These are phyloP conservation scores for Wickerhamomyces xylosicus DNA, from an alignment of 805 yeast genomes.

Conservation along the genomic window DNA sequence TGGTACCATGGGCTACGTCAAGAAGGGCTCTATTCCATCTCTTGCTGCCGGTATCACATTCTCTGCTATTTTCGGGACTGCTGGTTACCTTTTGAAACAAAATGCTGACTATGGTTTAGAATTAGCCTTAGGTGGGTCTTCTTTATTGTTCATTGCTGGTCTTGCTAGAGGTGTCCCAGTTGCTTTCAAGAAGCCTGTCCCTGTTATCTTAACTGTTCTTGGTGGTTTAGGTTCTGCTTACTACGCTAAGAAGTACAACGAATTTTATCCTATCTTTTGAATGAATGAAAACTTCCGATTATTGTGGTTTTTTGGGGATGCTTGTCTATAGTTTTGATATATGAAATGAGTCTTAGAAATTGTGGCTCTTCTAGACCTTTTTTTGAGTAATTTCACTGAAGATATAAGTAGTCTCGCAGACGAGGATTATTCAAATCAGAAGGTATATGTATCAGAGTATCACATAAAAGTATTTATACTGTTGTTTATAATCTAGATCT, in stretches of 20 bases:
- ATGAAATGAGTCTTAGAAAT: no score
- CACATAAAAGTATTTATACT: no score
- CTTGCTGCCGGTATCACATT: conserved; percentile 64
- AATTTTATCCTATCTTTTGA: conserved; percentile 40
- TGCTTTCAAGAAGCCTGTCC: conserved; percentile 62
- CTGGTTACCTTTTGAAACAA: conserved; percentile 64
- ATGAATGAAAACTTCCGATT: no score
- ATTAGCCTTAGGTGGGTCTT: conserved; percentile 64
- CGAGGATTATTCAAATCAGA: no score
- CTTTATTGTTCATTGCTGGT: conserved; percentile 60
- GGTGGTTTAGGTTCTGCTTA: conserved; percentile 59
- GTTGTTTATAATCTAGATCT: no score
- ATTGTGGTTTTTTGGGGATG: neutral
- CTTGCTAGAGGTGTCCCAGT: conserved; percentile 56
- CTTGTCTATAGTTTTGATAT: neutral
- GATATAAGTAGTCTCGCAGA: no score
- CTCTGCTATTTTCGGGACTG: conserved; percentile 48
- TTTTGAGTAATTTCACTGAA: no score
- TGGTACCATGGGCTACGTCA: conserved; percentile 53
- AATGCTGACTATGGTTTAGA: conserved; percentile 78
- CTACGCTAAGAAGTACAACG: conserved; percentile 66
- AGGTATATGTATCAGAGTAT: no score
- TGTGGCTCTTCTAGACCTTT: no score
- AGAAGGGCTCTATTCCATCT: conserved; percentile 62
- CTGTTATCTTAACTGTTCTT: conserved; percentile 48